phyloP scores from a whole-genome alignment of 2,329 filamentous ascomycete genomes.

The Ascocoryne sarcoides region DNA sequence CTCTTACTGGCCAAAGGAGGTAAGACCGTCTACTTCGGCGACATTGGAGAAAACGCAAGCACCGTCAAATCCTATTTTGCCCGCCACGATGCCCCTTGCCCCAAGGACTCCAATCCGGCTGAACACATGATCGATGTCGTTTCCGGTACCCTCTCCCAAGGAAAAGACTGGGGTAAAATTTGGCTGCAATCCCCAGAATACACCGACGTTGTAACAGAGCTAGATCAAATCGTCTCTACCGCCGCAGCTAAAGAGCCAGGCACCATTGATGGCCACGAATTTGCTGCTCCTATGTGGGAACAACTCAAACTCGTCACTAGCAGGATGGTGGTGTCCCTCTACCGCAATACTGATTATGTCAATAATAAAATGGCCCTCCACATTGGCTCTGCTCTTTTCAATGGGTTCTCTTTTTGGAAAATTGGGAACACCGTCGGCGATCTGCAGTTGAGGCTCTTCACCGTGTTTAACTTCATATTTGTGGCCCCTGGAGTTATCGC shows the following conservation, averaged over 20 bases:
- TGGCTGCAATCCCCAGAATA: conserved; percentile 55
- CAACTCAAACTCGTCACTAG: conserved; percentile 39
- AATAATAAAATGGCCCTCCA: conserved; percentile 43
- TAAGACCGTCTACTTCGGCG: conserved; percentile 59
- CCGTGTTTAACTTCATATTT: conserved; percentile 56
- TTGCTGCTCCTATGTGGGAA: conserved; percentile 39
- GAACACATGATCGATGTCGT: conserved; percentile 39
- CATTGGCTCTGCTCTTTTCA: conserved; percentile 46
- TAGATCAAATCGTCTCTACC: conserved; percentile 47
- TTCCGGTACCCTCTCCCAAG: conserved; percentile 41
- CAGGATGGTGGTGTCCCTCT: conserved; percentile 41
- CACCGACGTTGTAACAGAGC: conserved; percentile 43
- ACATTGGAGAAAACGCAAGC: conserved; percentile 51
- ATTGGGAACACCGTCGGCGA: conserved; percentile 42
- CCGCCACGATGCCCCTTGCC: conserved; percentile 37
- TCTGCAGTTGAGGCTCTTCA: conserved; percentile 47
- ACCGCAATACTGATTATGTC: conserved; percentile 51
- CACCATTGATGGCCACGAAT: conserved; percentile 37
- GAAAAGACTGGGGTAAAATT: conserved; percentile 57
- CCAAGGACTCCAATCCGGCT: conserved; percentile 33
- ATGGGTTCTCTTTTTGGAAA: conserved; percentile 54
- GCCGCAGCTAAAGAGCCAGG: conserved; percentile 30
- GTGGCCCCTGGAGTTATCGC: conserved; percentile 49
- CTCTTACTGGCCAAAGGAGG: conserved; percentile 57
- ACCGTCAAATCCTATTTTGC: conserved; percentile 55